A percentile compares a stretch with the other conserved stretches of the same genome.
phyloP scores from a whole-genome alignment of 1,284 basidiomycete species.

The Ustilago bromivora region DNA sequence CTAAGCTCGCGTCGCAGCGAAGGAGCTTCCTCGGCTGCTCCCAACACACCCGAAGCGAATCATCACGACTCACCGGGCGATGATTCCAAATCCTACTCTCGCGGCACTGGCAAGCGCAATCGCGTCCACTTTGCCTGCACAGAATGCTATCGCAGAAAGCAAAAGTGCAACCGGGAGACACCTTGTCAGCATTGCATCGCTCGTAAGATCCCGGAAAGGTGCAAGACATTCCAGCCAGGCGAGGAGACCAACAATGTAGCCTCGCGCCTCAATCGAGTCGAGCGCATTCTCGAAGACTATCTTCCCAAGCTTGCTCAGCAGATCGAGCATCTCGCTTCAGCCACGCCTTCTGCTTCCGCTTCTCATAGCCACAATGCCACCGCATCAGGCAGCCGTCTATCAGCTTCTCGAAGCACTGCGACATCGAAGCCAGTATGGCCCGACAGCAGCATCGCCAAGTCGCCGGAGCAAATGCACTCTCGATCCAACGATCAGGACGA shows the following conservation, averaged over 20 bases:
- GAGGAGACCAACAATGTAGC: slow-evolving; percentile 59
- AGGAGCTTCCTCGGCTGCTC: slow-evolving; percentile 27
- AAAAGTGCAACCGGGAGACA: slow-evolving; percentile 64
- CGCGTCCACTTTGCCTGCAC: slow-evolving; percentile 66
- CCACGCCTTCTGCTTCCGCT: slow-evolving; percentile 1
- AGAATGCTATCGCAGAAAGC: slow-evolving; percentile 68
- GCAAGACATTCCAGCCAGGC: slow-evolving; percentile 64
- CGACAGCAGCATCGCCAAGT: slow-evolving; percentile 11
- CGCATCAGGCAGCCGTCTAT: slow-evolving; percentile 13
- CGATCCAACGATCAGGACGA: slow-evolving; percentile 30
- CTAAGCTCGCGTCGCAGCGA: slow-evolving; percentile 32
- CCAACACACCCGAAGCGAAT: slow-evolving; percentile 34
- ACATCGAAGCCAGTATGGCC: slow-evolving; percentile 17
- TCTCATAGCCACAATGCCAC: background rate
- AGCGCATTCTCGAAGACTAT: slow-evolving; percentile 55
- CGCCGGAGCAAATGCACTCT: slow-evolving; percentile 20
- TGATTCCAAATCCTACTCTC: slow-evolving; percentile 26
- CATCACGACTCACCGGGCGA: slow-evolving; percentile 30
- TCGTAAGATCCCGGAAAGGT: slow-evolving; percentile 64
- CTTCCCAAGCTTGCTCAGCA: slow-evolving; percentile 46
- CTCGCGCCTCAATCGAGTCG: slow-evolving; percentile 53
- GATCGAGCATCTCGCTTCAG: slow-evolving; percentile 29
- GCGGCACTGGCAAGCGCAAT: slow-evolving; percentile 52
- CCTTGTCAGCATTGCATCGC: slow-evolving; percentile 68
- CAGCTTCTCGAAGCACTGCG: slow-evolving; percentile 8